Conservation (phyloP, 495 filamentous ascomycete genomes). For the Rostrohypoxylon terebratum region DNA sequence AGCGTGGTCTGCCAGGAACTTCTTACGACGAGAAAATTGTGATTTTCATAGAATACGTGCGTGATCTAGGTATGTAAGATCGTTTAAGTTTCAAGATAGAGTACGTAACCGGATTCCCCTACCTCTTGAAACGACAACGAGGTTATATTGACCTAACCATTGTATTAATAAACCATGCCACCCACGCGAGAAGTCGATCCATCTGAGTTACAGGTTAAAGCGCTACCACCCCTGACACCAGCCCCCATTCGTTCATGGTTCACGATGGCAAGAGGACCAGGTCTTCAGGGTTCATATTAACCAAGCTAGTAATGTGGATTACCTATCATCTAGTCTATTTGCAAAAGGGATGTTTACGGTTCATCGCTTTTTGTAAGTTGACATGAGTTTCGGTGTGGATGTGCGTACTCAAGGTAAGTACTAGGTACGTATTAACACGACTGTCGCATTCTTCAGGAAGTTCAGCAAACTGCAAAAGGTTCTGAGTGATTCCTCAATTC, state of each 20-base stretch:
- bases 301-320: conserved; percentile 17
- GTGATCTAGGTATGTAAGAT: conserved; percentile 20
- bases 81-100: conserved; percentile 42
- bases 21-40: conserved; percentile 25
- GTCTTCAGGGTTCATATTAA: conserved; percentile 14
- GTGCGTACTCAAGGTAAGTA: background rate
- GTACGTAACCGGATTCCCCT: conserved; percentile 19
- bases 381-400: conserved; percentile 9
- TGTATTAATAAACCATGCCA: conserved; percentile 29
- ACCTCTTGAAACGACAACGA: conserved; percentile 35
- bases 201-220: conserved; percentile 18
- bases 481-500: conserved; percentile 32
- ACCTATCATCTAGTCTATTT: background rate
- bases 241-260: conserved; percentile 26
- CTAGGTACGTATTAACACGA: background rate
- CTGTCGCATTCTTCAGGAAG: conserved; percentile 2
- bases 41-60: conserved; percentile 29
- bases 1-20: background rate
- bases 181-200: conserved; percentile 45
- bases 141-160: conserved; percentile 23
- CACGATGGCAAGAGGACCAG: background rate
- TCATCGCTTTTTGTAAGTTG: conserved; percentile 7
- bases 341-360: conserved; percentile 16
- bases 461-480: no score
- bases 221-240: conserved; percentile 38